A percentile compares a stretch with the other conserved stretches of the same genome.
Evolutionary conservation across 805 yeast species (phyloP).

Genomic region (Wickerhamia fluorescens): DNA sequence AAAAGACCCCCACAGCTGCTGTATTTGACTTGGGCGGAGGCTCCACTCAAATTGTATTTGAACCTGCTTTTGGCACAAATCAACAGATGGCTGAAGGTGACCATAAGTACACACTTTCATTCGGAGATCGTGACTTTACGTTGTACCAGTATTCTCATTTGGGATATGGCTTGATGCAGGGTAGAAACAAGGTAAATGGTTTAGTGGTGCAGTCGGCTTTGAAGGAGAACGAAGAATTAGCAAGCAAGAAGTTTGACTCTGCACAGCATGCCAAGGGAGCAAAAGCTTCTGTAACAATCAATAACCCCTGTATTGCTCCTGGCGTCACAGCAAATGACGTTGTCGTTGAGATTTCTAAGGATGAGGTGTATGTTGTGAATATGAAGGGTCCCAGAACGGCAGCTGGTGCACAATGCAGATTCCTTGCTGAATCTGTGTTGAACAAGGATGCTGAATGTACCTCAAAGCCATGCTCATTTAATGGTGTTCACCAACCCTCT

Average conservation of each 20-base stretch:
- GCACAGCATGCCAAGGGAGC: conserved; percentile 30
- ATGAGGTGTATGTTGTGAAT: conserved; percentile 43
- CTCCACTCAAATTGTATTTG: conserved; percentile 96
- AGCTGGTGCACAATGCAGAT: conserved; percentile 82
- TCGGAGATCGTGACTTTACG: conserved; percentile 74
- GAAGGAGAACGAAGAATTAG: conserved; percentile 17
- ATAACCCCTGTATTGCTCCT: conserved; percentile 88
- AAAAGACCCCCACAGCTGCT: conserved; percentile 83
- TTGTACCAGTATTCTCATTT: conserved; percentile 92
- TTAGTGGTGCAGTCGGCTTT: conserved; percentile 50
- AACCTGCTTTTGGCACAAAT: conserved; percentile 63
- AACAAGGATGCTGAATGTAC: conserved; percentile 78
- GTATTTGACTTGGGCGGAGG: conserved; percentile 98
- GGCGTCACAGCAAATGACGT: conserved; percentile 54
- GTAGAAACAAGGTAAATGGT: conserved; percentile 73
- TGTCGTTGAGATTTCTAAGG: conserved; percentile 46
- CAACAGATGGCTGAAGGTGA: conserved; percentile 78
- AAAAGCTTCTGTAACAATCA: conserved; percentile 40
- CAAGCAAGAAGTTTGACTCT: conserved; percentile 13
- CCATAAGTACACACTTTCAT: conserved; percentile 70
- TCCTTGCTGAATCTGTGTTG: conserved; percentile 71
- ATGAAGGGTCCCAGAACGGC: conserved; percentile 57
- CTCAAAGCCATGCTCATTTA: conserved; percentile 83
- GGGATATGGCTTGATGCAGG: conserved; percentile 94
- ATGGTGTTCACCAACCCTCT: conserved; percentile 96